Conservation (phyloP, 768 basidiomycete genomes). For the Podaxis sp. region DNA sequence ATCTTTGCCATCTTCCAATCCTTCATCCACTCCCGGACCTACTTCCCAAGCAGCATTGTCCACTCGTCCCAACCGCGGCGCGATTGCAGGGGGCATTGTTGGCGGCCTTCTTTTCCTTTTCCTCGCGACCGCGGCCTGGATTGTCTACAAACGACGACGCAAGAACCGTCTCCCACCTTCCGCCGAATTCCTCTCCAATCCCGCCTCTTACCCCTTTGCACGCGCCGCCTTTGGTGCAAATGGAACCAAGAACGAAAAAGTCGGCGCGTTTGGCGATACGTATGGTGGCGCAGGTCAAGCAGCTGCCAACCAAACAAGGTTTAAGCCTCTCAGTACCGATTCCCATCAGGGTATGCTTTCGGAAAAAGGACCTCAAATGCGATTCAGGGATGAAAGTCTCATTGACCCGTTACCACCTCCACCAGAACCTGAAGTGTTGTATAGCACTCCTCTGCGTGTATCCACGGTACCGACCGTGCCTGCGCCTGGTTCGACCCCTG, state of each 20-base stretch:
- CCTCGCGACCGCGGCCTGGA: constrained; percentile 26
- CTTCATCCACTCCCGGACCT: constrained; percentile 7
- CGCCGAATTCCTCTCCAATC: constrained; percentile 43
- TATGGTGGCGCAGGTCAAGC: constrained; percentile 3
- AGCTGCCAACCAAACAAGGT: constrained; percentile 3
- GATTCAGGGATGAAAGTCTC: neutral
- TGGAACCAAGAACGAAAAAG: neutral
- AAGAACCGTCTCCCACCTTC: constrained; percentile 48
- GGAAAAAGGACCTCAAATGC: neutral
- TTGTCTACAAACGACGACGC: constrained; percentile 39
- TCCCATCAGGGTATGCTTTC: neutral
- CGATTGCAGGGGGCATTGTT: constrained; percentile 50
- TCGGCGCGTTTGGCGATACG: neutral
- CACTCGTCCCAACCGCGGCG: constrained; percentile 30
- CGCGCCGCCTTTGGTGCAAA: constrained; percentile 2
- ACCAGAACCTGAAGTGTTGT: constrained; percentile 6
- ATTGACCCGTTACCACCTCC: neutral
- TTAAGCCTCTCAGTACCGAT: neutral
- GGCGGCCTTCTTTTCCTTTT: constrained; percentile 40
- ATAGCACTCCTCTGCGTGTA: constrained; percentile 1
- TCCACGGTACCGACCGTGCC: neutral
- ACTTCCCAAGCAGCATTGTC: constrained; percentile 11
- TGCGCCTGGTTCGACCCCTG: neutral
- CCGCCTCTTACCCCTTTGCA: constrained; percentile 8
- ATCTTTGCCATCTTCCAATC: neutral